Conservation (phyloP, 495 filamentous ascomycete genomes). For the Penicillium maclennaniae region DNA sequence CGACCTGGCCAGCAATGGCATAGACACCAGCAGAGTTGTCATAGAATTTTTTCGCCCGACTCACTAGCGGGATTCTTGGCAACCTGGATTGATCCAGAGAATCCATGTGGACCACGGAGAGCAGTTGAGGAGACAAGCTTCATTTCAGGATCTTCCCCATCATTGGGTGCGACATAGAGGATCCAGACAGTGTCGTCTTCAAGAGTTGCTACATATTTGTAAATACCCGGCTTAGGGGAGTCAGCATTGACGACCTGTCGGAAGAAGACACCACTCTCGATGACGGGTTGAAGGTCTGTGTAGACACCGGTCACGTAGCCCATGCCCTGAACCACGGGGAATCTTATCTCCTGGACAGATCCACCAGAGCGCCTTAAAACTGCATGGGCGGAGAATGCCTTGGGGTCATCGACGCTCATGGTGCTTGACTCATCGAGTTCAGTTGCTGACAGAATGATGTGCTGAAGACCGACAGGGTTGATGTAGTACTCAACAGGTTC, state of each 20-base stretch:
- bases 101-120: conserved; percentile 50
- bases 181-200: conserved; percentile 76
- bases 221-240: conserved; percentile 58
- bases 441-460: conserved; percentile 69
- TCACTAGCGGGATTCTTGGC: conserved; percentile 64
- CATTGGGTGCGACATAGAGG: conserved; percentile 63
- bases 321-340: conserved; percentile 89
- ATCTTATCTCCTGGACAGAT: conserved; percentile 56
- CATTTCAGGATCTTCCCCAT: conserved; percentile 45
- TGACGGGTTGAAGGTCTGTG: conserved; percentile 59
- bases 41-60: conserved; percentile 60
- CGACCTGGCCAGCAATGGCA: conserved; percentile 56
- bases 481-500: conserved; percentile 67
- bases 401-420: conserved; percentile 59
- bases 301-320: conserved; percentile 83
- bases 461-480: conserved; percentile 79
- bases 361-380: conserved; percentile 55
- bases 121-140: conserved; percentile 42
- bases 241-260: conserved; percentile 56
- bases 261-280: conserved; percentile 74
- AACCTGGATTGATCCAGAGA: conserved; percentile 73
- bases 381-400: conserved; percentile 69
- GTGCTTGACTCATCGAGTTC: conserved; percentile 60
- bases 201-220: conserved; percentile 70
- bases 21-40: conserved; percentile 76